Conservation (phyloP, 2,329 filamentous ascomycete species). For the Talaromyces pinophilus region DNA sequence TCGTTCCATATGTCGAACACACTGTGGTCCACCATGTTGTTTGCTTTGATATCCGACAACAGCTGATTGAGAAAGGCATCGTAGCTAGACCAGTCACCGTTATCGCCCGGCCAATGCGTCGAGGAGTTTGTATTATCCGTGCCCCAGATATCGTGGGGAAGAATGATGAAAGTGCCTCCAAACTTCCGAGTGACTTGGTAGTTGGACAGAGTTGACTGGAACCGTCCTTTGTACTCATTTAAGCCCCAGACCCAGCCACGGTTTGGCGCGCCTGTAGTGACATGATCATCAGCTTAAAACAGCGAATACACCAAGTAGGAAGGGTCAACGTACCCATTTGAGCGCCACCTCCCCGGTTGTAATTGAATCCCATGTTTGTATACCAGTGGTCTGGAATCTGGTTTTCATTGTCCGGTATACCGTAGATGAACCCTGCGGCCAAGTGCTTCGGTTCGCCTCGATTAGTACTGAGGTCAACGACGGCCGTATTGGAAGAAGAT, state of each 20-base stretch:
- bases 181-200: constrained; percentile 48
- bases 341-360: constrained; percentile 45
- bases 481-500: not conserved
- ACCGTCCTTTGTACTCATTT: constrained; percentile 40
- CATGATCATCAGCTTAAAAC: not conserved
- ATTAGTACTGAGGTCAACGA: constrained; percentile 3
- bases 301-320: not conserved
- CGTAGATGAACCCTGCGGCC: constrained; percentile 49
- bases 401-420: constrained; percentile 41
- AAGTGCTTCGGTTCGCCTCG: constrained; percentile 29
- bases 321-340: constrained; percentile 34
- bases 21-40: constrained; percentile 38
- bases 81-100: constrained; percentile 49
- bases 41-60: constrained; percentile 27
- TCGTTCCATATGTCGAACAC: constrained; percentile 59
- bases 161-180: constrained; percentile 48
- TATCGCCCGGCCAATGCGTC: constrained; percentile 51
- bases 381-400: constrained; percentile 46
- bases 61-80: constrained; percentile 26
- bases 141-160: constrained; percentile 53
- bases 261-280: constrained; percentile 25
- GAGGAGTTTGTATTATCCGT: constrained; percentile 47
- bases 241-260: constrained; percentile 46
- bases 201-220: constrained; percentile 49
- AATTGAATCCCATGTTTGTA: constrained; percentile 46